Evolutionary conservation across 768 basidiomycete species (phyloP), one percentile per base, ranked within the genome.

Genomic region (Favolaschia claudopus): DNA sequence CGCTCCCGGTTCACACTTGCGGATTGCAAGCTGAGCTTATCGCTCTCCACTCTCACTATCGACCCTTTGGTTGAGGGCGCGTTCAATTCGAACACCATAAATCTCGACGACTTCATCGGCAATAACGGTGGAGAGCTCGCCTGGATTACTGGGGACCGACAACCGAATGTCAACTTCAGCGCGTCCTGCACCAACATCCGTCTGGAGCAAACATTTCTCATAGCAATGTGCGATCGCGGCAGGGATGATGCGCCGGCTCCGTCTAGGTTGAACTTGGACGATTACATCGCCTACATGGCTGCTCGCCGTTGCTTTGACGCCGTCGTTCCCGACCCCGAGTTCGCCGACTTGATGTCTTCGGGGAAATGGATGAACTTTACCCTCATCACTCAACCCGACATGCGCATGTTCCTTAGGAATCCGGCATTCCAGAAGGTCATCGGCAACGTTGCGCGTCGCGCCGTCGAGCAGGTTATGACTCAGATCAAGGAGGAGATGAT

Each of bases 291-390:
- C 0, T 51, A 20, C 49, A 39, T 20, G n/a, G 6, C 12, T 28
- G n/a, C 27, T 8, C 37, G 37, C 17, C 47, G 8, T 5, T 15
- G 33, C 34, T 51, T 51, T 22, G 38, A 20, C 37, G 24, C 49
- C 6, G 27, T 51, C 28, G 4, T 15, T 5, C 38, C 49, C n/a
- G 49, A 51, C 17, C 25, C 36, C 12, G 49, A 25, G 4, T 40
- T 51, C 49, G 19, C 49, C 38, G 49, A 51, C n/a, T n/a, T n/a
- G n/a, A n/a, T n/a, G n/a, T n/a, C n/a, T n/a, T n/a, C n/a, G n/a
- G n/a, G n/a, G n/a, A 43, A 22, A 19, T 43, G 42, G 42, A 43
- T 51, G 49, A 51, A 51, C 37, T 40, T 51, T 25, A 40, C 49
- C 27, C n/a, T 51, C 14, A 51, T 51, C 49, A 37, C 48, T 10